These are phyloP conservation scores for Camelina sativa DNA, from an alignment of 345 rosid species.

Conservation along the genomic window DNA sequence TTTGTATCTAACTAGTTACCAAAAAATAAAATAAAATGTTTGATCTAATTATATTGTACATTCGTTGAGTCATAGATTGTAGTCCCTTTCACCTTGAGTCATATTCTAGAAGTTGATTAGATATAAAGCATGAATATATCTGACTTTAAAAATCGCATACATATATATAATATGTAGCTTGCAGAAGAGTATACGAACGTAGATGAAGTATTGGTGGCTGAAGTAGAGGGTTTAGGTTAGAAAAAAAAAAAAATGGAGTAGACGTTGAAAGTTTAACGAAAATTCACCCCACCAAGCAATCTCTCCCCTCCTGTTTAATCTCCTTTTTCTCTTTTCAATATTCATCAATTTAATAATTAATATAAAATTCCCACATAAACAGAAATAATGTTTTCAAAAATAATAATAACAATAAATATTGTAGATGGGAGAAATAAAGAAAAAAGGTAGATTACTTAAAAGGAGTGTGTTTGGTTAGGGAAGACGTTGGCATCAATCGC, in stretches of 20 bases:
- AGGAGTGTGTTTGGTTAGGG: constrained; percentile 64
- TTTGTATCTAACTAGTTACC: no score
- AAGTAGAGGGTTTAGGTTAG: constrained; percentile 64
- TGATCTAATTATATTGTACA: not conserved
- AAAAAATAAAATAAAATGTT: not conserved
- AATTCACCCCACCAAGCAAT: constrained; percentile 72
- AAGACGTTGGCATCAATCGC: constrained; percentile 73
- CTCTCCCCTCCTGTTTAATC: constrained; percentile 33
- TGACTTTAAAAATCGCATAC: constrained; percentile 3
- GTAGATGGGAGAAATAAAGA: constrained; percentile 8
- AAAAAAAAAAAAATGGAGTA: constrained; percentile 38
- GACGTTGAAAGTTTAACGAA: constrained; percentile 82
- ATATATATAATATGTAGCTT: constrained; percentile 20
- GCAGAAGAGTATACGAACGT: constrained; percentile 30
- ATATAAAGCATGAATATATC: constrained; percentile 15
- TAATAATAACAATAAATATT: not conserved
- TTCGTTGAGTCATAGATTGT: constrained; percentile 8
- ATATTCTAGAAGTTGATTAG: constrained; percentile 33
- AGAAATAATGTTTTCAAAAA: not conserved
- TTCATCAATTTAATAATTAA: not conserved
- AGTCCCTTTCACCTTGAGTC: constrained; percentile 17
- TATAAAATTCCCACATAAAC: not conserved
- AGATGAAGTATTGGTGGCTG: constrained; percentile 46
- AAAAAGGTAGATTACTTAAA: constrained; percentile 53
- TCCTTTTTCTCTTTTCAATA: not conserved